A percentile compares a stretch with the other conserved stretches of the same genome.
These are phyloP conservation scores for Mallotus nudiflorus DNA, from an alignment of 345 rosid genomes.

Conservation along the genomic window DNA sequence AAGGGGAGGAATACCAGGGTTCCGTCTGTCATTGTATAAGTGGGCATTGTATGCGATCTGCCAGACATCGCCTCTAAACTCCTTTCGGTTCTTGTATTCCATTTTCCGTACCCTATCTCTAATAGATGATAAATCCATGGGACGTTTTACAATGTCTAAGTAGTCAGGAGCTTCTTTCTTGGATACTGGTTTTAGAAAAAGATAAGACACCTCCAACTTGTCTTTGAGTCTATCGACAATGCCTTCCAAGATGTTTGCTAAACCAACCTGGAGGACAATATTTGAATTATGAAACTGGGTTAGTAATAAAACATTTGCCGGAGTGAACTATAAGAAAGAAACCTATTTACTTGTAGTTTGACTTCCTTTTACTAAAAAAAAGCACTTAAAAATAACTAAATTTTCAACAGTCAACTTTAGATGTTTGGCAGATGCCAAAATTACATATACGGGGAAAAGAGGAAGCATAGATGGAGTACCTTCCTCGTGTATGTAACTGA, in stretches of 20 bases:
- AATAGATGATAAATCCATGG: slow-evolving; percentile 91
- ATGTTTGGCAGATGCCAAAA: too few relatives aligned
- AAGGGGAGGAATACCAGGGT: slow-evolving; percentile 90
- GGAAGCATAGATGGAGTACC: background rate
- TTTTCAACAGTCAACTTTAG: too few relatives aligned
- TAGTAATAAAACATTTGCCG: too few relatives aligned
- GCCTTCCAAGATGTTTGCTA: slow-evolving; percentile 73
- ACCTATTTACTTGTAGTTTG: too few relatives aligned
- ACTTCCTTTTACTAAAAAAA: too few relatives aligned
- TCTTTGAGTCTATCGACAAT: slow-evolving; percentile 69
- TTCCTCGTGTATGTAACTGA: background rate
- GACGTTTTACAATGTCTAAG: slow-evolving; percentile 48
- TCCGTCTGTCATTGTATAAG: slow-evolving; percentile 67
- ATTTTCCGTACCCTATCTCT: slow-evolving; percentile 80
- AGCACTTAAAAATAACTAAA: too few relatives aligned
- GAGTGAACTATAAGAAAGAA: too few relatives aligned
- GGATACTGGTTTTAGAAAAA: slow-evolving; percentile 83
- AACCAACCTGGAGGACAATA: slow-evolving; percentile 59
- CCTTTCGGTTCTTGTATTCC: slow-evolving; percentile 67
- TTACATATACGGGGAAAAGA: too few relatives aligned
- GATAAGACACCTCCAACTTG: slow-evolving; percentile 65
- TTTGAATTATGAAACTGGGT: background rate
- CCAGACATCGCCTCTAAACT: slow-evolving; percentile 89
- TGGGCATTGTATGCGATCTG: slow-evolving; percentile 84
- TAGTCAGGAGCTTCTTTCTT: slow-evolving; percentile 97